phyloP scores from a whole-genome alignment of 2,329 filamentous ascomycete species.

The Aspergillus terreus region DNA sequence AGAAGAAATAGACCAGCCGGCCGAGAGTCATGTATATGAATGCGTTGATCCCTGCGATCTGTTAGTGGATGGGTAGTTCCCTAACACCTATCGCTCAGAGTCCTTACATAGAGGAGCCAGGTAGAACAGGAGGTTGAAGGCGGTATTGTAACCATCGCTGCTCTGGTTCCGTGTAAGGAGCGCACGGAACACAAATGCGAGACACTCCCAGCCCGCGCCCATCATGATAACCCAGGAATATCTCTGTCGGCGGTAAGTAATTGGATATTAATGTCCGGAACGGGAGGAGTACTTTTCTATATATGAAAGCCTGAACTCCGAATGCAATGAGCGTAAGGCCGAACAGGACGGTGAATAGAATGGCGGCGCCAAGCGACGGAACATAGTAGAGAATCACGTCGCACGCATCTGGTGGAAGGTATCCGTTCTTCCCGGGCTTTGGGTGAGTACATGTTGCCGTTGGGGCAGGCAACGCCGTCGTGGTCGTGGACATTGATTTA shows the following conservation, averaged over 20 bases:
- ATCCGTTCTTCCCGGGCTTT: constrained; percentile 34
- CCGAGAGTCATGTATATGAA: constrained; percentile 43
- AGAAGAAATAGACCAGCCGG: constrained; percentile 39
- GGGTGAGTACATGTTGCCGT: constrained; percentile 5
- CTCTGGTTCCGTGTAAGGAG: constrained; percentile 41
- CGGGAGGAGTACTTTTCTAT: constrained; percentile 24
- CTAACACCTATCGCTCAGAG: too few species aligned
- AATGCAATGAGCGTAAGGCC: constrained; percentile 27
- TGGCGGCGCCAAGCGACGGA: constrained; percentile 29
- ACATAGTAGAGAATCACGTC: constrained; percentile 29
- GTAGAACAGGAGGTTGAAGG: constrained; percentile 43
- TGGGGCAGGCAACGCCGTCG: neutral
- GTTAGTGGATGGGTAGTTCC: neutral
- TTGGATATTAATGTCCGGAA: neutral
- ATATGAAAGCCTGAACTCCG: constrained; percentile 27
- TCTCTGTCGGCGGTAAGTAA: constrained; percentile 16
- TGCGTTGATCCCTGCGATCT: constrained; percentile 40
- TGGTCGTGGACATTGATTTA: neutral
- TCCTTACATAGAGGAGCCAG: constrained; percentile 36
- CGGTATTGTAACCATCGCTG: constrained; percentile 24
- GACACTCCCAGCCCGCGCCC: constrained; percentile 39
- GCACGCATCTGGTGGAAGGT: constrained; percentile 35
- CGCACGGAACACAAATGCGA: constrained; percentile 38
- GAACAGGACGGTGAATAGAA: constrained; percentile 32
- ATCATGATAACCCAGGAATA: constrained; percentile 46